Evolutionary conservation across 2,329 filamentous ascomycete genomes (phyloP), one percentile per base, ranked within the genome.

Genomic region (Sphaerulina populicola): DNA sequence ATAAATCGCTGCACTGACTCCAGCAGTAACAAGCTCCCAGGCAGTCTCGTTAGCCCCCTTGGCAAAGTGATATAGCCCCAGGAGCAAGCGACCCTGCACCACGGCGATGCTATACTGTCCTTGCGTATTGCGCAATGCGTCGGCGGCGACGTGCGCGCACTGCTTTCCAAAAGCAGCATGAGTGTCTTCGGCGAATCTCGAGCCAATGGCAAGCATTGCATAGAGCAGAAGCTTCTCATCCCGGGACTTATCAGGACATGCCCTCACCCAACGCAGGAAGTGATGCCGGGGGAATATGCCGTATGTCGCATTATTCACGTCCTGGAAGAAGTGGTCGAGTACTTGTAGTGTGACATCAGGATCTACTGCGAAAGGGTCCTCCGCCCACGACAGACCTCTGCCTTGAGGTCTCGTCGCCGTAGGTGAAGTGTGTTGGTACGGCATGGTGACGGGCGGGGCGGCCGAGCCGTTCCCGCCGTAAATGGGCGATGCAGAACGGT

Each of bases 61-160:
- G 1, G 82, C 78, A 53, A 83, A 79, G 57, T 82, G 79, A 67
- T 83, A 86, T 6, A 86, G 68, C 15, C 79, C 77, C 36, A 88
- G 73, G 12, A 87, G 72, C n/a, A 88, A 69, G 48, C 81, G 77
- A 42, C 77, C 78, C 63, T 88, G 85, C 10, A 82, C 79, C 40
- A 87, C 69, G 57, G 86, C 81, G 44, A 88, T 66, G 50, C 72
- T 78, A 52, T 80, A 75, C 6, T 64, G 70, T 15, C 78, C 74
- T 53, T 75, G 72, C 30, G 71, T 71, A 47, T 71, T 71, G 38
- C 77, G 71, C 39, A 76, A 71, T 2, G 80, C 81, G 60, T 79
- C 79, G 43, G 77, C 72, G 3, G 81, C 80, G 44, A 83, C 77
- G 35, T 71, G 68, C 8, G 73, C 72, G 59, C 77, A 81, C 15